phyloP scores from a whole-genome alignment of 805 yeast species.

The Candida hispaniensis region DNA sequence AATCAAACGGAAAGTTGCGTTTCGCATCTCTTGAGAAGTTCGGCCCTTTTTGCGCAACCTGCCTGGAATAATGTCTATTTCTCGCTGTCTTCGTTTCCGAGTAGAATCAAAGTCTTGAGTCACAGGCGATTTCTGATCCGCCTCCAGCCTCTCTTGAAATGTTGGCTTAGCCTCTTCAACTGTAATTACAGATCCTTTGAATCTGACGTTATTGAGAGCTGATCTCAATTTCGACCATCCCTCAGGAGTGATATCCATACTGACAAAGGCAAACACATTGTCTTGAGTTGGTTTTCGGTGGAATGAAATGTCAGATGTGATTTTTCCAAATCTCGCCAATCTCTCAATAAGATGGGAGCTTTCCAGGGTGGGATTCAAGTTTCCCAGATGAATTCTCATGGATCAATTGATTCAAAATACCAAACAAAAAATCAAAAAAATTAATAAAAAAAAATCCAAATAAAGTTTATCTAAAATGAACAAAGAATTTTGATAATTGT shows the following conservation, averaged over 20 bases:
- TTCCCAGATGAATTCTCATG: conserved; percentile 53
- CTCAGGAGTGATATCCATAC: conserved; percentile 41
- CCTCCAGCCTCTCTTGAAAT: conserved; percentile 42
- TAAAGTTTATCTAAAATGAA: too few species aligned
- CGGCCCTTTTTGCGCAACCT: conserved; percentile 50
- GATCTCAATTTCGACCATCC: conserved; percentile 41
- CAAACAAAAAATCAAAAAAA: too few species aligned
- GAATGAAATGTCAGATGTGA: conserved; percentile 39
- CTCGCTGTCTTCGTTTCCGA: conserved; percentile 23
- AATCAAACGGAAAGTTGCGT: conserved; percentile 50
- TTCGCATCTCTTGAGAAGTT: conserved; percentile 33
- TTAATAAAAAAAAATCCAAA: too few species aligned
- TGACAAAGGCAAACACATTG: conserved; percentile 54
- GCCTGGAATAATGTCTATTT: conserved; percentile 40
- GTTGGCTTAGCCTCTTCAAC: conserved; percentile 54
- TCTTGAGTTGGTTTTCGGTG: conserved; percentile 46
- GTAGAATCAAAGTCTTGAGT: conserved; percentile 22
- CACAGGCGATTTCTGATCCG: conserved; percentile 27
- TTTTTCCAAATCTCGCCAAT: conserved; percentile 50
- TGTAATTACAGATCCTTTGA: conserved; percentile 58
- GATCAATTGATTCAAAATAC: too few species aligned
- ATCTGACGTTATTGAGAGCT: conserved; percentile 59
- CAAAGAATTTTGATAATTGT: too few species aligned
- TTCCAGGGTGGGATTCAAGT: conserved; percentile 45
- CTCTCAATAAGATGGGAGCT: conserved; percentile 42